Conservation (phyloP, 495 filamentous ascomycete species). For the Penicillium lividum region DNA sequence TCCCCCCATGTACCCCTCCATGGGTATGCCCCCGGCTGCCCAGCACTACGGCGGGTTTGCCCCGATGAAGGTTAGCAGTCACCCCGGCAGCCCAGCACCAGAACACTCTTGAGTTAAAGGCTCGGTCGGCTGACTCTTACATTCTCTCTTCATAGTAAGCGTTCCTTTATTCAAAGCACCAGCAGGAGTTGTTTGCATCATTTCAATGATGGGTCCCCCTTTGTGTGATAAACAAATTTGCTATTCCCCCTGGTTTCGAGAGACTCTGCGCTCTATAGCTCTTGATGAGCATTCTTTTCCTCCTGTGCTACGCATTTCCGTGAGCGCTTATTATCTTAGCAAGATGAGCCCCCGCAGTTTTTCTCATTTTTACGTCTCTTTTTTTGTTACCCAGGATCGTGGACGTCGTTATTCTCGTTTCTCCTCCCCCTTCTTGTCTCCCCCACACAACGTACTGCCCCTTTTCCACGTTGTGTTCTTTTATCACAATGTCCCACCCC, state of each 20-base stretch:
- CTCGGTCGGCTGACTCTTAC: conserved; percentile 35
- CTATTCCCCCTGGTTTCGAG: conserved; percentile 35
- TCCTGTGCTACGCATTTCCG: conserved; percentile 48
- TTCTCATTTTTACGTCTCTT: conserved; percentile 14
- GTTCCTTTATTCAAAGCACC: conserved; percentile 48
- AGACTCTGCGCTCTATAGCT: conserved; percentile 44
- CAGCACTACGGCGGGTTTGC: conserved; percentile 74
- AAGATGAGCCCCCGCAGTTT: conserved; percentile 39
- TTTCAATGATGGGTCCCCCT: conserved; percentile 46
- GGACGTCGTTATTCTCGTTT: conserved; percentile 1
- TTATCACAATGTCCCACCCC: conserved; percentile 15
- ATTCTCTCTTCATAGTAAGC: conserved; percentile 40
- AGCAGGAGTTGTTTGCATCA: conserved; percentile 51
- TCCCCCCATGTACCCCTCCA: conserved; percentile 80
- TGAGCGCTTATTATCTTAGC: conserved; percentile 51
- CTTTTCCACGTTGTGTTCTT: conserved; percentile 9
- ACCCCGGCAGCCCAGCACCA: conserved; percentile 35
- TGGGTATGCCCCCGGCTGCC: conserved; percentile 71
- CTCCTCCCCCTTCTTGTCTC: conserved; percentile 3
- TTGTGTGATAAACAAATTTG: conserved; percentile 46
- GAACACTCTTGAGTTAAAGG: conserved; percentile 36
- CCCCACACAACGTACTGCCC: conserved; percentile 9
- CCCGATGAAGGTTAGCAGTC: conserved; percentile 69
- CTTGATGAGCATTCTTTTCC: conserved; percentile 47
- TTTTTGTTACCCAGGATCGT: conserved; percentile 1